These are phyloP conservation scores for Krasilnikovozyma curviuscula DNA, from an alignment of 768 basidiomycete genomes.

Conservation along the genomic window DNA sequence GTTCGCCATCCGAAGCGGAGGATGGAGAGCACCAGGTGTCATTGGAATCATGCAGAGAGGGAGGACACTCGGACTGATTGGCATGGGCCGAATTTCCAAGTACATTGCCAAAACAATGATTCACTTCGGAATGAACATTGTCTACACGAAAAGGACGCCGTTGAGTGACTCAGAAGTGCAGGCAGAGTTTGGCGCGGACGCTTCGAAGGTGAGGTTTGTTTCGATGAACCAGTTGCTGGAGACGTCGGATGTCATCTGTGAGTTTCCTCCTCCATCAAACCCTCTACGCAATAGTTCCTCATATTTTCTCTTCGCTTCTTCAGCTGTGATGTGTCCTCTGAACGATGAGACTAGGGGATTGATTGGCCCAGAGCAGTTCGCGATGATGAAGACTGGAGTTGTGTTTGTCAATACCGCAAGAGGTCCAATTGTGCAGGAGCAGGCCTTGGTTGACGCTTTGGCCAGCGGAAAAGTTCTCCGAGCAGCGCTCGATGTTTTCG, in stretches of 20 bases:
- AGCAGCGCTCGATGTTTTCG: slow-evolving; percentile 28
- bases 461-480: slow-evolving; percentile 23
- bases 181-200: too few relatives aligned
- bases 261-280: too few relatives aligned
- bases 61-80: neutral
- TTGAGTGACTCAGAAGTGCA: slow-evolving; percentile 3
- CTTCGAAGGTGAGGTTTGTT: neutral
- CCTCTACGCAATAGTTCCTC: too few relatives aligned
- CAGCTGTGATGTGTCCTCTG: slow-evolving; percentile 20
- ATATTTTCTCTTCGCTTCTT: too few relatives aligned
- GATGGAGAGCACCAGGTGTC: slow-evolving; percentile 16
- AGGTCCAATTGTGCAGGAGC: slow-evolving; percentile 24
- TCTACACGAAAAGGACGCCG: slow-evolving; percentile 22
- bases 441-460: slow-evolving; percentile 25
- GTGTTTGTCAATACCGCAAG: slow-evolving; percentile 24
- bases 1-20: neutral
- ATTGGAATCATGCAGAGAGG: slow-evolving; percentile 14
- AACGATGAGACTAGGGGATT: slow-evolving; percentile 17
- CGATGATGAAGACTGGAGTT: slow-evolving; percentile 21
- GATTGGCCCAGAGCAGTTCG: slow-evolving; percentile 14
- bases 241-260: slow-evolving; percentile 17
- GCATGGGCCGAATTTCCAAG: slow-evolving; percentile 24
- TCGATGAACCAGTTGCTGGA: slow-evolving; percentile 20
- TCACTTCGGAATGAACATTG: slow-evolving; percentile 22
- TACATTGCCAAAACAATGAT: slow-evolving; percentile 18